phyloP scores from a whole-genome alignment of 345 rosid species.

The Trapa bicornis region DNA sequence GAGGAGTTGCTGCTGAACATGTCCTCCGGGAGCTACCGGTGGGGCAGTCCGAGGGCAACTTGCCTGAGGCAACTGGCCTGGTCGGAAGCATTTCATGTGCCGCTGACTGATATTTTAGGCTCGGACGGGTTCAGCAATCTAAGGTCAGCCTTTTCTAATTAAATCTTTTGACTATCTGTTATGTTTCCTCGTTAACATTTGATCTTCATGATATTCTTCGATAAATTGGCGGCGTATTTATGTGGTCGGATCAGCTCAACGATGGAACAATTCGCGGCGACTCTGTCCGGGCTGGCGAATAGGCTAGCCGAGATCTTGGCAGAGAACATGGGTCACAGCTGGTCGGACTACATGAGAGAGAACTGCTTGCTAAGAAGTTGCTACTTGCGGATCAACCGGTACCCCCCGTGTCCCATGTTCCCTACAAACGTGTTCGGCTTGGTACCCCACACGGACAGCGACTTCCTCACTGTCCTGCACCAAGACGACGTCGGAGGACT shows the following conservation, averaged over 20 bases:
- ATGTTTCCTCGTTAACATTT: too few species aligned
- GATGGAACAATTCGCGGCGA: conserved; percentile 51
- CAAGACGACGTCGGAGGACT: conserved; percentile 91
- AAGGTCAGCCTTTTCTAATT: conserved; percentile 20
- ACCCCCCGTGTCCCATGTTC: conserved; percentile 59
- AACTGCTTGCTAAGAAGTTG: conserved; percentile 65
- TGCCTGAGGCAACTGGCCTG: conserved; percentile 59
- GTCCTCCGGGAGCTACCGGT: conserved; percentile 73
- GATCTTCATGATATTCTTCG: too few species aligned
- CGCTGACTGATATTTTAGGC: conserved; percentile 47
- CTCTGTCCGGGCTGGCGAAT: conserved; percentile 49
- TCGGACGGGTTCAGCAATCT: conserved; percentile 21
- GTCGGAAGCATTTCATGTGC: conserved; percentile 95
- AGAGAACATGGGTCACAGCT: conserved; percentile 34
- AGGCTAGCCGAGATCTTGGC: conserved; percentile 52
- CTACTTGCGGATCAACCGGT: conserved; percentile 72
- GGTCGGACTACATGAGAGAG: conserved; percentile 44
- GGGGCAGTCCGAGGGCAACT: conserved; percentile 90
- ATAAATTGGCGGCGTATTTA: too few species aligned
- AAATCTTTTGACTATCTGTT: too few species aligned
- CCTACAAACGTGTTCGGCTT: conserved; percentile 47
- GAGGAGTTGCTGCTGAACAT: conserved; percentile 37
- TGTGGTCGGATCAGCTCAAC: conserved; percentile 30
- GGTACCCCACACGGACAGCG: conserved; percentile 93
- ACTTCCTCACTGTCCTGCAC: conserved; percentile 77